Evolutionary conservation across 805 yeast genomes (phyloP), one percentile per base, ranked within the genome.

Genomic region (Ogataea angusta): DNA sequence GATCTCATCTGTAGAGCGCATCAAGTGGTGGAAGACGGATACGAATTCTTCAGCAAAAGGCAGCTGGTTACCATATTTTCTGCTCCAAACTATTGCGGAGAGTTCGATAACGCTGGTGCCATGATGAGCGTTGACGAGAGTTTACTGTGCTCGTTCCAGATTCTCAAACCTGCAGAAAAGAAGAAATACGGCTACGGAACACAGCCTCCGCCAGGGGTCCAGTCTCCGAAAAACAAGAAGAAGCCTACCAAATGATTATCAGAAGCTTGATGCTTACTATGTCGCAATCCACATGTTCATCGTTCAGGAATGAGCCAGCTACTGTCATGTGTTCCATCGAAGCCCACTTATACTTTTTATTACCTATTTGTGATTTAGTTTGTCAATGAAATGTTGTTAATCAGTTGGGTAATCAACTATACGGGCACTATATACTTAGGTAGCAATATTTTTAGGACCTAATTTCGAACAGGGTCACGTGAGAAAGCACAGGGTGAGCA

Each of bases 61-160:
- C 98, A 91, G 68, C 76, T 91, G 61, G 98, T 91, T 36, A 91
- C 99, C 23, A 73, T 91, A 53, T 91, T 91, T 64, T 82, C 93
- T 40, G 99, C 99, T 43, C 99, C 99, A 55, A 93, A 93, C 68
- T 90, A 90, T 66, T 93, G 98, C 76, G 99, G 99, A 57, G 98
- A 93, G 67, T 91, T 91, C 63, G 99, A 91, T 67, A 91, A 91
- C 61, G 97, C 98, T 2, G 99, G 98, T 60, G 99, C 99, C 30
- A 93, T 93, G 98, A 91, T 91, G 99, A 81, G 95, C 59, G 98
- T 91, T 43, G 98, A 93, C 66, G 98, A 93, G 69, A 82, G 91
- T 66, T 76, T 91, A 59, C 74, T 91, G 57, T 91, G 99, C 72
- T 90, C 97, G 13, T 91, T 91, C 80, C 93, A 85, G 67, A 93